These are phyloP conservation scores for Pichia sp. DNA, from an alignment of 1,139 yeast genomes.

Conservation along the genomic window DNA sequence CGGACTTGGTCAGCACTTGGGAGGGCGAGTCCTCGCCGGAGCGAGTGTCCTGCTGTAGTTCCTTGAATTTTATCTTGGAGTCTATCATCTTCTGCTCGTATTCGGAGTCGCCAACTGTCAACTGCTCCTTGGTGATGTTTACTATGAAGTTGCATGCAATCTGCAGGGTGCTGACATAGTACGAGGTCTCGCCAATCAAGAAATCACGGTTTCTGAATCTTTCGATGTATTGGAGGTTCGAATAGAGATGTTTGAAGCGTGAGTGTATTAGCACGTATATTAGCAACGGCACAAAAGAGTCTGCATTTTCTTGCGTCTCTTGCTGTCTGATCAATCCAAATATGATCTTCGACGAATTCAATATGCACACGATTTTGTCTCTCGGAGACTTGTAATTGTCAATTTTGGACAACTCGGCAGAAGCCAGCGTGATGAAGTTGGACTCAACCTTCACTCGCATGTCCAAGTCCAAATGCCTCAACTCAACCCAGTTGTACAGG, in stretches of 20 bases:
- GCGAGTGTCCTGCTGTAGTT: slow-evolving; percentile 21
- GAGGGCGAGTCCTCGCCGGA: slow-evolving; percentile 38
- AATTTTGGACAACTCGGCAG: slow-evolving; percentile 67
- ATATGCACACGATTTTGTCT: slow-evolving; percentile 85
- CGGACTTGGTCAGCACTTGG: slow-evolving; percentile 47
- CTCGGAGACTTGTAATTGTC: slow-evolving; percentile 87
- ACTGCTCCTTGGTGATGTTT: slow-evolving; percentile 50
- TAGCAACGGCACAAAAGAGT: slow-evolving; percentile 81
- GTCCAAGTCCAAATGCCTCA: slow-evolving; percentile 76
- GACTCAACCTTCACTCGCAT: slow-evolving; percentile 44
- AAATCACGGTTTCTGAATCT: slow-evolving; percentile 73
- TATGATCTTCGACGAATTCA: slow-evolving; percentile 88
- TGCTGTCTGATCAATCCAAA: slow-evolving; percentile 74
- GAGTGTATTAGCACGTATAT: slow-evolving; percentile 76
- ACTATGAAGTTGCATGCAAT: slow-evolving; percentile 79
- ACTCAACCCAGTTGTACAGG: slow-evolving; percentile 70
- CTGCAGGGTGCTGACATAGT: slow-evolving; percentile 79
- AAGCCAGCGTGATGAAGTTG: slow-evolving; percentile 67
- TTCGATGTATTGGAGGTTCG: slow-evolving; percentile 82
- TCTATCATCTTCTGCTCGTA: slow-evolving; percentile 45
- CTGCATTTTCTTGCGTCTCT: slow-evolving; percentile 68
- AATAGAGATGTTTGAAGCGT: slow-evolving; percentile 54
- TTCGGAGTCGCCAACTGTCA: slow-evolving; percentile 62
- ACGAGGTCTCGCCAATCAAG: slow-evolving; percentile 82
- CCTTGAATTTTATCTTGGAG: slow-evolving; percentile 21